Conservation (phyloP, 352 stramenopile genomes). For the Phytophthora aleatoria region DNA sequence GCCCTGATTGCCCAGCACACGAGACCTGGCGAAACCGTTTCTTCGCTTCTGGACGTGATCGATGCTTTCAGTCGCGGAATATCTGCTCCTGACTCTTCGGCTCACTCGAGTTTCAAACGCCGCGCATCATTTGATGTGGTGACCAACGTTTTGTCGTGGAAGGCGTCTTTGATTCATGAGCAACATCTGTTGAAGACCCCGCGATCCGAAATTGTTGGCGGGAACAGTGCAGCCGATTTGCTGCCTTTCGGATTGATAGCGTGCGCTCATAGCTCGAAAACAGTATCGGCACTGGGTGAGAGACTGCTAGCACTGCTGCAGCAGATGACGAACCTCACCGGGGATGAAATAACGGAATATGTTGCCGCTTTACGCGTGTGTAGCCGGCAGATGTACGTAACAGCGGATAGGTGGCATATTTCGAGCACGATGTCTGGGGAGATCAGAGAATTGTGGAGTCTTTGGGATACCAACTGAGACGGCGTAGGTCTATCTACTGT, state of each 20-base stretch:
- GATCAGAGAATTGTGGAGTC: slow-evolving; percentile 37
- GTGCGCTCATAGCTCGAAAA: slow-evolving; percentile 25
- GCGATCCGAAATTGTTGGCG: not conserved
- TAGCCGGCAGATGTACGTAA: slow-evolving; percentile 34
- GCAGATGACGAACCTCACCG: slow-evolving; percentile 7
- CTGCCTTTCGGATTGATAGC: slow-evolving; percentile 33
- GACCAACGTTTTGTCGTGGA: slow-evolving; percentile 32
- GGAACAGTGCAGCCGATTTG: slow-evolving; percentile 9
- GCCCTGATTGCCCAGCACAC: slow-evolving; percentile 28
- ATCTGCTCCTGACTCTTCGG: slow-evolving; percentile 13
- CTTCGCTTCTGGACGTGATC: slow-evolving; percentile 39
- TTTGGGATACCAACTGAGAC: slow-evolving; percentile 14
- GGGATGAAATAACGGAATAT: slow-evolving; percentile 16
- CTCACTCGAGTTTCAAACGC: slow-evolving; percentile 21
- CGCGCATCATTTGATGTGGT: slow-evolving; percentile 31
- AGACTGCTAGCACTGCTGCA: slow-evolving; percentile 25
- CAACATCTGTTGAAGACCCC: slow-evolving; percentile 18
- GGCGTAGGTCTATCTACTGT: too few species aligned
- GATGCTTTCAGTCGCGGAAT: slow-evolving; percentile 34
- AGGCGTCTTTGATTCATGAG: slow-evolving; percentile 26
- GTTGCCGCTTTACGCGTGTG: slow-evolving; percentile 13
- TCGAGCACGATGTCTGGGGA: slow-evolving; percentile 13
- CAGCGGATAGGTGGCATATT: slow-evolving; percentile 23
- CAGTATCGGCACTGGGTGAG: slow-evolving; percentile 23
- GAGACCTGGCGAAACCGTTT: slow-evolving; percentile 29